Conservation (phyloP, 345 rosid species). For the Kandelia obovata region DNA sequence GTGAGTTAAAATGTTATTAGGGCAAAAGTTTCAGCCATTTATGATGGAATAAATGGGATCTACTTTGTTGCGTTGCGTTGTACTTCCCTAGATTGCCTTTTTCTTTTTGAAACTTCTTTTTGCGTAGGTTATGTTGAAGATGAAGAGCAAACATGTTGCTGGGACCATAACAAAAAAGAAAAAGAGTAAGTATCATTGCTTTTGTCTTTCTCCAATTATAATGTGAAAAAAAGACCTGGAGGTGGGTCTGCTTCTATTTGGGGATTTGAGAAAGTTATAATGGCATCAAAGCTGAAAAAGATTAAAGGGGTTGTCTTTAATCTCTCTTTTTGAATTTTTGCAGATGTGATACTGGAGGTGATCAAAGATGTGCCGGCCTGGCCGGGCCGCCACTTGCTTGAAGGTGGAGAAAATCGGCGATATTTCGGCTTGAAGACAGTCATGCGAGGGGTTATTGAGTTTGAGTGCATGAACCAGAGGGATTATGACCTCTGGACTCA, state of each 20-base stretch:
- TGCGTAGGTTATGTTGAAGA: slow-evolving; percentile 87
- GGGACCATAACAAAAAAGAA: slow-evolving; percentile 98
- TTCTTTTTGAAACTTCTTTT: slow-evolving; percentile 34
- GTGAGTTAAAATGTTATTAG: slow-evolving; percentile 18
- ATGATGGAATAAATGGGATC: slow-evolving; percentile 32
- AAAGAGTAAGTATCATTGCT: slow-evolving; percentile 64
- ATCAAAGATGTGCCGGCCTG: slow-evolving; percentile 65
- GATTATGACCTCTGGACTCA: slow-evolving; percentile 93
- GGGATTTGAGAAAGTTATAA: slow-evolving; percentile 81
- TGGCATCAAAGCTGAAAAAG: slow-evolving; percentile 42
- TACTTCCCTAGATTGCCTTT: slow-evolving; percentile 19
- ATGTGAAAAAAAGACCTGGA: slow-evolving; percentile 42
- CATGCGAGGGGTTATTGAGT: slow-evolving; percentile 2
- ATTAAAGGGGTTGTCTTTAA: slow-evolving; percentile 10
- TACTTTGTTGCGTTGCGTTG: not conserved
- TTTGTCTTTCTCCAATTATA: slow-evolving; percentile 42
- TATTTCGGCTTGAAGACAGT: slow-evolving; percentile 20
- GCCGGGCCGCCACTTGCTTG: slow-evolving; percentile 20
- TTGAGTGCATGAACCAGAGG: slow-evolving; percentile 48
- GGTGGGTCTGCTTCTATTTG: slow-evolving; percentile 53
- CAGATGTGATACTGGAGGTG: slow-evolving; percentile 81
- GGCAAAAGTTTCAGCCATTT: not conserved
- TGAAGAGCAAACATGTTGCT: slow-evolving; percentile 96
- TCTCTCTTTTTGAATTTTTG: slow-evolving; percentile 23
- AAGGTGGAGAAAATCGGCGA: slow-evolving; percentile 15